Base-by-base conservation (phyloP, 495 filamentous ascomycete genomes). In the Neurospora sp. region DNA sequence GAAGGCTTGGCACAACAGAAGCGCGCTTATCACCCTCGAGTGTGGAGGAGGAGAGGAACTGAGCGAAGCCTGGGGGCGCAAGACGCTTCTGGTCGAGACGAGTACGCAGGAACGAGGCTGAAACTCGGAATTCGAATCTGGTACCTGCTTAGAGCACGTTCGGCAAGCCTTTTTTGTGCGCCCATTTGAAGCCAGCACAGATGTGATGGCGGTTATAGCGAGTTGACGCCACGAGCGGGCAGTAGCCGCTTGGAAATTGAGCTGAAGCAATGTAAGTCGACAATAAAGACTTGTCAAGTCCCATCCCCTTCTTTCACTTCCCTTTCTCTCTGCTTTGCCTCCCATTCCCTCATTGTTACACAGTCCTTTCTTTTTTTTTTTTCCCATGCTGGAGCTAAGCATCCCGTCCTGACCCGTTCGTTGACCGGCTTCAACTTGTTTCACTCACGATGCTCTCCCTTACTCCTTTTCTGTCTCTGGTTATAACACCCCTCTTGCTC, bases 331-430 rank as follows among this genome's bases (percentile, higher is more conserved):
- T 4, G n/a, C 13, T 48, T 48, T n/a, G 9, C n/a, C 45, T 48
- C n/a, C 1, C 9, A 11, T 48, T 48, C 9, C 3, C 8, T 48
- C 43, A n/a, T 48, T 48, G 71, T 45, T 78, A 62, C 54, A 75
- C 17, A 71, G 36, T 17, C 69, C 34, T 42, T 75, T 72, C 31
- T 74, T 74, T 75, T 72, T 37, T 74, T 74, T 28, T 9, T 42
- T 42, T 7, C 5, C 7, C 74, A 28, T 43, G 38, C 11, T 70
- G 66, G 54, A 71, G 69, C 39, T 73, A 71, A 34, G 37, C 70
- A 73, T 21, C 48, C 36, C n/a, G 42, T 43, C 19, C 7, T n/a
- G 19, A 8, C 42, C 19, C 42, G 42, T 45, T 21, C 42, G 42
- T 45, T 21, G 42, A 45, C 19, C 42, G 8, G 42, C 42, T 45